Evolutionary conservation across 257 asterid genomes (phyloP).

Genomic region (Rubia yunnanensis): DNA sequence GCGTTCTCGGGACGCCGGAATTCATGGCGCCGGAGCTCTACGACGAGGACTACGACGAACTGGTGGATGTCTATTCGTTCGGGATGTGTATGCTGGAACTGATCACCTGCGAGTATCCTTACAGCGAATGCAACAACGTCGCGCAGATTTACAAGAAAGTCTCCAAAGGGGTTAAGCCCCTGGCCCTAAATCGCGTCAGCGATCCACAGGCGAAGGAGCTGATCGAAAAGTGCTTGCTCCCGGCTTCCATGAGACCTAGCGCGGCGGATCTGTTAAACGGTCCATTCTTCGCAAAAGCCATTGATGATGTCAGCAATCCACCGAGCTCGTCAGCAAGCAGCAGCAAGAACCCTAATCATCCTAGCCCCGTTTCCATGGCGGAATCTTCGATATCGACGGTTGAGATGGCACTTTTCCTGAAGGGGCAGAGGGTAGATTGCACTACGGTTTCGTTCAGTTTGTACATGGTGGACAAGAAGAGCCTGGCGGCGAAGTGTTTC

Average conservation of each 20-base stretch:
- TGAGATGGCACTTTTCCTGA: neutral
- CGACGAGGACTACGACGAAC: slow-evolving; percentile 36
- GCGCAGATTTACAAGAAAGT: slow-evolving; percentile 35
- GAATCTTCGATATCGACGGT: slow-evolving; percentile 5
- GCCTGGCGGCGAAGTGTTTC: neutral
- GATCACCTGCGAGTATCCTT: slow-evolving; percentile 31
- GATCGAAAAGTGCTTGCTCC: slow-evolving; percentile 33
- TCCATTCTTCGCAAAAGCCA: slow-evolving; percentile 18
- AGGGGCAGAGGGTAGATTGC: neutral
- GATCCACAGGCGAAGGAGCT: slow-evolving; percentile 30
- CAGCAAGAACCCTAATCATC: neutral
- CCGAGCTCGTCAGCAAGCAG: neutral
- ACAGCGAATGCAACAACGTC: slow-evolving; percentile 26
- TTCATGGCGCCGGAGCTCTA: slow-evolving; percentile 42
- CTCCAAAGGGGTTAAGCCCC: slow-evolving; percentile 28
- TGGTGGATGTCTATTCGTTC: slow-evolving; percentile 36
- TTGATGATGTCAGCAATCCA: neutral
- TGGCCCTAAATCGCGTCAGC: slow-evolving; percentile 21
- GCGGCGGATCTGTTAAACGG: slow-evolving; percentile 38
- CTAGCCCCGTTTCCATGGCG: neutral
- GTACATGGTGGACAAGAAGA: neutral
- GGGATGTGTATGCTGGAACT: slow-evolving; percentile 49
- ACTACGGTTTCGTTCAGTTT: neutral
- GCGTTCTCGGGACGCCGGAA: slow-evolving; percentile 36
- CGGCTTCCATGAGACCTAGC: slow-evolving; percentile 34